Evolutionary conservation across 2,329 filamentous ascomycete species (phyloP).

Genomic region (Fusarium torreyae): DNA sequence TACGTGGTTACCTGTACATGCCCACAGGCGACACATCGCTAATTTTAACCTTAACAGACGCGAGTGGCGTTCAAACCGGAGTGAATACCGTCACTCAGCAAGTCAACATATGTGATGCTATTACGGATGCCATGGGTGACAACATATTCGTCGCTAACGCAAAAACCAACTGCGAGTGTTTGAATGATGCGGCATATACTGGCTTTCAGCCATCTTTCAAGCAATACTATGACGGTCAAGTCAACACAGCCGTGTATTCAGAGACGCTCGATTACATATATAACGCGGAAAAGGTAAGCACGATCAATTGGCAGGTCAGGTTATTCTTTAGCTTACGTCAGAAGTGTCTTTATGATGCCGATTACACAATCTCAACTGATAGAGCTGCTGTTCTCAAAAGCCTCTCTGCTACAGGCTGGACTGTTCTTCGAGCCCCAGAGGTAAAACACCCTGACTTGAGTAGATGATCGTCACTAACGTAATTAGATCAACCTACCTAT

Average conservation of each 20-base stretch:
- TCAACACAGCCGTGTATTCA: neutral
- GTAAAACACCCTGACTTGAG: neutral
- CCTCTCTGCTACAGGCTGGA: conserved; percentile 7
- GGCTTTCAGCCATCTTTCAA: neutral
- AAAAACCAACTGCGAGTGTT: conserved; percentile 7
- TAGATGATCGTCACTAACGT: neutral
- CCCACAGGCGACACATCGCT: fast-evolving
- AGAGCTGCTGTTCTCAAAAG: neutral
- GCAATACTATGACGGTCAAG: conserved; percentile 2
- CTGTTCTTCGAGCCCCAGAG: conserved; percentile 8
- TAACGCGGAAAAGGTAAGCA: neutral
- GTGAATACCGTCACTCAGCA: neutral
- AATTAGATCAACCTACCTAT: neutral
- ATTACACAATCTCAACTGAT: neutral
- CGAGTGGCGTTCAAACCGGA: neutral
- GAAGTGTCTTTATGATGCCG: conserved; percentile 9
- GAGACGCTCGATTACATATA: neutral
- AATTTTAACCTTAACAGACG: neutral
- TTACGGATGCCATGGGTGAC: conserved; percentile 7
- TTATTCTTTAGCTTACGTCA: neutral
- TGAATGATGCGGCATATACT: neutral
- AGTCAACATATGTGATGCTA: conserved; percentile 13
- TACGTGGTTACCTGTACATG: neutral
- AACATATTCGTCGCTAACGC: conserved; percentile 1
- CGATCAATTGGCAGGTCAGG: fast-evolving